Evolutionary conservation across 1,139 yeast genomes (phyloP), one percentile per base, ranked within the genome.

Genomic region (Magnusiomyces sp.): DNA sequence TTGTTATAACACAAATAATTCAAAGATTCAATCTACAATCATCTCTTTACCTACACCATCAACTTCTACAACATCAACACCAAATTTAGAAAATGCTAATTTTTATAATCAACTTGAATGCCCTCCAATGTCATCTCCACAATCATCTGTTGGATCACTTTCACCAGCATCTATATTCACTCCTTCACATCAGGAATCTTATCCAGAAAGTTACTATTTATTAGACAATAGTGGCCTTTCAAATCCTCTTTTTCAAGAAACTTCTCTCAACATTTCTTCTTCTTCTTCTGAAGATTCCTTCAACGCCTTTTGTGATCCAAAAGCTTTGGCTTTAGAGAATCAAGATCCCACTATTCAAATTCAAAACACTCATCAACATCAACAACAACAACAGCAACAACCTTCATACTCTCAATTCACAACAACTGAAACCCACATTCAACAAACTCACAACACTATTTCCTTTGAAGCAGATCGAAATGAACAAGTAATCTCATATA

Each of bases 271-370:
- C 17, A 17, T 14, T 23, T 5, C 38, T 13, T 14, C 45, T 17
- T 1, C 43, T 20, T 32, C 20, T 32, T 33, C 27, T 9, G 45
- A 41, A 40, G 44, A 40, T 5, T 32, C 43, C n/a, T 40, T 43
- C 10, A 34, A 20, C 23, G 41, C 31, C 14, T 58, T 58, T 51
- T 58, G 61, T 48, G 61, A 58, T 45, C 61, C 61, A 32, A 57
- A 57, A 48, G 50, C 55, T 14, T 48, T 58, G 43, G 61, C 55
- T 2, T 51, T 58, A 40, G 51, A 49, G 14, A 11, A 38, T 16
- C 16, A 34, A 2, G n/a, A 13, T 7, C 44, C 36, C 27, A 29
- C 17, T 23, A 41, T 36, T 16, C 10, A 19, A 2, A 14, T 23
- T 16, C 7, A n/a, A 4, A 16, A 34, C 19, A 41, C 33, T 17